Percentiles rank a stretch among this genome's conserved stretches.
Conservation (phyloP, 1,139 yeast species). For the Arxiozyma slooffiae region DNA sequence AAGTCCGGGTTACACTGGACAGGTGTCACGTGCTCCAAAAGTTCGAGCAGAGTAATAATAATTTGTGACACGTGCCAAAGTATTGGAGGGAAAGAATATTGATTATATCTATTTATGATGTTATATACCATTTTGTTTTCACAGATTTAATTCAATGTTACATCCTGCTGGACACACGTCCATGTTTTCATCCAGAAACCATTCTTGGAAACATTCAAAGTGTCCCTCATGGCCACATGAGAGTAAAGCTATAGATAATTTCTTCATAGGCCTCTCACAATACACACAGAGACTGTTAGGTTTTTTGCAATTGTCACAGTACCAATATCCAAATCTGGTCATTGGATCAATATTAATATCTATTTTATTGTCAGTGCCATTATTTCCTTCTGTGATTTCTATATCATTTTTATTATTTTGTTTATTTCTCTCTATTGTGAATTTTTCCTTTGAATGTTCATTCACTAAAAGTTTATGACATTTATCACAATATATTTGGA, state of each 20-base stretch:
- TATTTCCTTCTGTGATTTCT: slow-evolving; percentile 45
- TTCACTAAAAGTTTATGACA: slow-evolving; percentile 59
- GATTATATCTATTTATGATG: too few relatives aligned
- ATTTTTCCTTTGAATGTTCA: slow-evolving; percentile 43
- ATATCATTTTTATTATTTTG: slow-evolving; percentile 7
- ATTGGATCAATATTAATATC: slow-evolving; percentile 6
- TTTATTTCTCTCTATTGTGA: slow-evolving; percentile 18
- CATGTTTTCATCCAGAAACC: slow-evolving; percentile 63
- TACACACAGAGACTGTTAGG: slow-evolving; percentile 63
- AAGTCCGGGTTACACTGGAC: neutral
- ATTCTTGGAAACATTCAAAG: slow-evolving; percentile 62
- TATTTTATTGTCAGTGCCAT: slow-evolving; percentile 60
- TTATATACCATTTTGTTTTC: neutral
- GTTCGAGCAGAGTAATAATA: neutral
- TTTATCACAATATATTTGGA: slow-evolving; percentile 57
- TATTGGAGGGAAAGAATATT: neutral
- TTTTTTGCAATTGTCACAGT: slow-evolving; percentile 61
- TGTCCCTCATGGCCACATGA: slow-evolving; percentile 88
- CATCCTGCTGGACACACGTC: slow-evolving; percentile 80
- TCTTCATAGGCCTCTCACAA: slow-evolving; percentile 71
- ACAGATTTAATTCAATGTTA: slow-evolving; percentile 4
- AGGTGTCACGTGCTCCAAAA: neutral
- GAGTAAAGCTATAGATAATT: slow-evolving; percentile 56
- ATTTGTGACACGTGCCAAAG: neutral
- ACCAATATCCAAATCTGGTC: slow-evolving; percentile 61